Conservation (phyloP, 202 grass and related monocot genomes). For the Brachypodium distachyon region DNA sequence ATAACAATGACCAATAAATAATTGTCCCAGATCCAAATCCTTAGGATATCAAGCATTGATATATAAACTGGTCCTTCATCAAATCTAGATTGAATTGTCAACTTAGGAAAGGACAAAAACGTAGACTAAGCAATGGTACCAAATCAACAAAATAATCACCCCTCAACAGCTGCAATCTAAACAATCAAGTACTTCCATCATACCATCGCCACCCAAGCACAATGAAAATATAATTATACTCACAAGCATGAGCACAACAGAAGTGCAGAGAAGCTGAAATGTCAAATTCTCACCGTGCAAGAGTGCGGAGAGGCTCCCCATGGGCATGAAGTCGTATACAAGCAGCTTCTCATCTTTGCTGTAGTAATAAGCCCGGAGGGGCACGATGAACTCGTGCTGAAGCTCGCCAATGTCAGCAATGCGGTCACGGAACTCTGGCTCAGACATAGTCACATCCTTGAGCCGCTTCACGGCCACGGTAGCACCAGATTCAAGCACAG, state of each 20-base stretch:
- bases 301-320: slow-evolving; percentile 66
- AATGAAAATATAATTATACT: background rate
- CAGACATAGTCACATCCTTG: slow-evolving; percentile 53
- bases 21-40: background rate
- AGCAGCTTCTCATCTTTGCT: slow-evolving; percentile 93
- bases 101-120: background rate
- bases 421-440: slow-evolving; percentile 60
- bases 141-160: too few relatives aligned
- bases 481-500: slow-evolving; percentile 55
- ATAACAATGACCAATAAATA: background rate
- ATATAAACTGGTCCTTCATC: background rate
- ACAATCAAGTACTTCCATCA: background rate
- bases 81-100: background rate
- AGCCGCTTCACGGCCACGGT: slow-evolving; percentile 80
- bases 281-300: slow-evolving; percentile 56
- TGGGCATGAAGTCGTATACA: slow-evolving; percentile 77
- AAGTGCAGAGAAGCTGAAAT: background rate
- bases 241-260: background rate
- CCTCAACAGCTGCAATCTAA: background rate
- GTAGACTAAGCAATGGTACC: background rate
- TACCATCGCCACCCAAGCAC: background rate
- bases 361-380: slow-evolving; percentile 73
- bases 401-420: slow-evolving; percentile 56
- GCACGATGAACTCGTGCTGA: slow-evolving; percentile 64
- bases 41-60: background rate